Base-by-base conservation (phyloP, 2,329 filamentous ascomycete species). In the Pseudogymnoascus sp. region DNA sequence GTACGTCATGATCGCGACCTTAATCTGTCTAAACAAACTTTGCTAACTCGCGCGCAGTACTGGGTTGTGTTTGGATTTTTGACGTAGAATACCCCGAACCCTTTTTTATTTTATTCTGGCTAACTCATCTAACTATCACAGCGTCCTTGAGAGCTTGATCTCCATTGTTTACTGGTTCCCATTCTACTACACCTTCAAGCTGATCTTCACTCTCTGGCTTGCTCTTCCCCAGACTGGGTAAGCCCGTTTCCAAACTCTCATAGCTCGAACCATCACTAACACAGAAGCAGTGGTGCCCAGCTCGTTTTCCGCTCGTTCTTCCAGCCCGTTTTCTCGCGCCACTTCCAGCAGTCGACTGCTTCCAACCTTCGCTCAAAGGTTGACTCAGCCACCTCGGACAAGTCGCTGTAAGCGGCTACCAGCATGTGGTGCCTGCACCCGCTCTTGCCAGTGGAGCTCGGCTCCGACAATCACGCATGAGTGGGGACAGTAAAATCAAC, bases 101-200 rank as follows among this genome's bases (percentile, higher is more conserved):
- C 6, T 8, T 59, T 38, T 40, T 29, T 42, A 38, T 40, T 19
- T 4, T 26, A 8, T 19, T 6, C 38, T 44, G 16, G 24, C 35
- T 47, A 16, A 67, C 62, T 19, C 59, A 62, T 65, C 35, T 29
- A 64, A 38, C 47, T 21, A 63, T 59, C 21, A 13, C 69, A 86
- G 82, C 66, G 89, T 95, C 60, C 74, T 91, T 71, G 91, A 96
- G 83, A 92, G 89, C 77, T 83, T 89, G 66, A 79, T 96, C 73
- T 92, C 84, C 78, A 89, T 91, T 67, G 89, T 93, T 67, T 95
- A 95, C 84, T 96, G 90, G 90, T 91, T 96, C 82, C 89, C 95
- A 75, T 99, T 99, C 82, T 99, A 99, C 89, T 99, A 91, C 80
- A 93, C 93, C 76, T 97, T 99, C 89, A 99, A 99, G 86, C 97